Evolutionary conservation across 306 rosid genomes (phyloP).

Genomic region (Acacia crassicarpa): DNA sequence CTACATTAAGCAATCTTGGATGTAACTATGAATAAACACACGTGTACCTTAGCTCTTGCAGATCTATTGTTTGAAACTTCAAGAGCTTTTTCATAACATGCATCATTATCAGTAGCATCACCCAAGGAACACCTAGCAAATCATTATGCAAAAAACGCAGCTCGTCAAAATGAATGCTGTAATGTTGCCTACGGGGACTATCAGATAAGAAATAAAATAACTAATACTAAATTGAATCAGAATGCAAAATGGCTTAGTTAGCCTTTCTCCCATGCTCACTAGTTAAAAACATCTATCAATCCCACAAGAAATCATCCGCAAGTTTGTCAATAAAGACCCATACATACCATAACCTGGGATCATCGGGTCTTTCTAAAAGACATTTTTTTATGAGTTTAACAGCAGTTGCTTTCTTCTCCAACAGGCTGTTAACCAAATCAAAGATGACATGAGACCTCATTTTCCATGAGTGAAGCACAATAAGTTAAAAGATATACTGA

Average conservation of each 20-base stretch:
- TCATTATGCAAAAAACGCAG: neutral
- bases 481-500: neutral
- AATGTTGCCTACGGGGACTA: neutral
- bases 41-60: slow-evolving; percentile 84
- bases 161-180: neutral
- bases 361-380: slow-evolving; percentile 77
- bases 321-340: slow-evolving; percentile 15
- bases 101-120: slow-evolving; percentile 74
- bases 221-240: neutral
- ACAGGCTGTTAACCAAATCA: slow-evolving; percentile 50
- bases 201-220: neutral
- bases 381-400: slow-evolving; percentile 89
- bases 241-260: neutral
- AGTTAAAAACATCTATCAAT: neutral
- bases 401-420: slow-evolving; percentile 96
- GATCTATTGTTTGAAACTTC: slow-evolving; percentile 88
- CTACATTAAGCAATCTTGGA: slow-evolving; percentile 3
- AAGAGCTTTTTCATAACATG: slow-evolving; percentile 85
- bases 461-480: slow-evolving; percentile 20
- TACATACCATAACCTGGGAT: slow-evolving; percentile 86
- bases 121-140: slow-evolving; percentile 89
- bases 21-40: neutral
- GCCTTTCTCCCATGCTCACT: slow-evolving; percentile 10
- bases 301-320: neutral
- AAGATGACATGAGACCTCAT: slow-evolving; percentile 30